Evolutionary conservation across 371 early-diverging fungal species (phyloP), one percentile per base, ranked within the genome.

Genomic region (Mucor piriformis): DNA sequence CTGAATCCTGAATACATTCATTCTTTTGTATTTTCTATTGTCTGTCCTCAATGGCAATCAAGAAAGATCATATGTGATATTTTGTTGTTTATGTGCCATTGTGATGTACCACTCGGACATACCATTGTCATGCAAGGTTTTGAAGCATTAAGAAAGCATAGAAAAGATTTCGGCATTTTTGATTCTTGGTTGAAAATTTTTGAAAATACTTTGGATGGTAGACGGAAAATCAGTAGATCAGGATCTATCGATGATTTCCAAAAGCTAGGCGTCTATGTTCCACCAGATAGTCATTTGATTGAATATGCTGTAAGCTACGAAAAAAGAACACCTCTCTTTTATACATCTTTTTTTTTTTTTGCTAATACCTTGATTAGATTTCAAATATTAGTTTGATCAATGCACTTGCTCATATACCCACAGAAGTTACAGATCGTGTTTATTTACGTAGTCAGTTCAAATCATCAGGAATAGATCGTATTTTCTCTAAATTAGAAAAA

Each of bases 331-430:
- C 32, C 18, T 3, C 4, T 18, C 18, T 6, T 6, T 7, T 42
- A 18, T 42, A 6, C 16, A 40, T 56, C 11, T 56, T 3, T 33
- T 18, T 37, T 37, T n/a, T n/a, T n/a, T n/a, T n/a, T n/a, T n/a
- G n/a, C n/a, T n/a, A n/a, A n/a, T n/a, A n/a, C n/a, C n/a, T n/a
- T n/a, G n/a, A n/a, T n/a, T 67, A 83, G 74, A 63, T 92, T 16
- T 86, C 91, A 16, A 88, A 86, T 57, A 71, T 92, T 58, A 82
- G 92, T 29, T 77, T 92, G 37, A 81, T 92, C 67, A 92, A 92
- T 63, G 84, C 90, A 3, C 57, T 92, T 0, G 81, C 88, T 1
- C 79, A 83, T 54, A 86, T 90, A 15, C 84, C 86, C n/a, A 85
- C 87, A 44, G 87, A 91, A 53, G 83, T 87, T 12, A 86, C 86